Evolutionary conservation across 225 moss, liverwort and hornwort species (phyloP), one percentile per base, ranked within the genome.

Genomic region (Bryum argenteum): DNA sequence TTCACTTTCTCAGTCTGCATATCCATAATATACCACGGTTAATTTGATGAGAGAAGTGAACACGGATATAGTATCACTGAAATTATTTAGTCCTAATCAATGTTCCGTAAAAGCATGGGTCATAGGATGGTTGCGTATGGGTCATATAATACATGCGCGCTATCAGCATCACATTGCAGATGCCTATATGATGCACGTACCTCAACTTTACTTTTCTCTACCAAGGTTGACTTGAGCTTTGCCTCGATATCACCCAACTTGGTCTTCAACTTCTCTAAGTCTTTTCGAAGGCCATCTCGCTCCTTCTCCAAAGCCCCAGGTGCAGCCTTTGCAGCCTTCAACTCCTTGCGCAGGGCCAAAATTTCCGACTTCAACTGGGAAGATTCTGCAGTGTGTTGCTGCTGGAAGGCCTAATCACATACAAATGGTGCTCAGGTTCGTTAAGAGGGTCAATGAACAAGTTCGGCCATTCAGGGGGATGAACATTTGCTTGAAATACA

Each of bases 171-270:
- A 39, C 66, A 38, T 54, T 58, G 43, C 51, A 22, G 41, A 58
- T 21, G 63, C 63, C 52, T 62, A 53, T 66, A 50, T 43, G 43
- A 57, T n/a, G 52, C 38, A 65, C 54, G 17, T 71, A 98, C 97
- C 94, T 98, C 97, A 66, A 94, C 71, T 89, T 94, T 92, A 70
- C 73, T 89, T 78, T 94, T 98, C 48, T 98, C 94, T 77, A 91
- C 81, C 59, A 98, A 70, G 17, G 87, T 81, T 79, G 89, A 85
- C 65, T 98, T 98, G 53, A 92, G 81, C 82, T 94, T 98, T 13
- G 97, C 88, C 78, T 98, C 92, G 63, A 81, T 45, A 41, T 98
- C 94, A 75, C 92, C 92, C 66, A 85, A 71, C 78, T 94, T 98
- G 18, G 55, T 75, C 81, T 92, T 98, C 16, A 85, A 47, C 72